Evolutionary conservation across 305 asterid genomes (phyloP), one percentile per base, ranked within the genome.

Genomic region (Ajuga reptans): DNA sequence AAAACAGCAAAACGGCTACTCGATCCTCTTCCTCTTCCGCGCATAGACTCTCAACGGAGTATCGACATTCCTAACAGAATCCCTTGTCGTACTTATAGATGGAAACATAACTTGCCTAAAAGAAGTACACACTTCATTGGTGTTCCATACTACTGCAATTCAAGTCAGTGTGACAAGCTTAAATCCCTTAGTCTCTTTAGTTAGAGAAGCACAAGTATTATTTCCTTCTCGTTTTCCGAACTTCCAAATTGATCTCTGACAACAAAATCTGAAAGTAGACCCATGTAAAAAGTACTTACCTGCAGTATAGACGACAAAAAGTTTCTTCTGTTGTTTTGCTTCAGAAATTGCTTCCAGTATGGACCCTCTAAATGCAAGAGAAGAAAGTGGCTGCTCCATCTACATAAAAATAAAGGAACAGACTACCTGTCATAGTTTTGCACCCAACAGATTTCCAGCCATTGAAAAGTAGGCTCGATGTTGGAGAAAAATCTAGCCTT

Each of bases 261-360:
- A 64, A 51, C 36, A 9, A 21, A 21, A 60, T 57, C 64, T 33
- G 58, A 67, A 65, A 74, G 62, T 21, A 54, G 45, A 62, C 24
- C 45, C 74, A 71, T 5, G 60, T 7, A 46, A 63, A 39, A 55
- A 27, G 71, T 27, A 68, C 77, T 64, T 47, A 89, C 98, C 89
- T 66, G 93, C 84, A 69, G 74, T 79, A 76, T 86, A 88, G 78
- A 92, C 97, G 10, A 92, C 89, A 79, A 92, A 89, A 34, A 89
- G 95, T 79, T 92, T 92, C 88, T 87, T 86, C 78, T 90, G 88
- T 60, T 61, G 87, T 65, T 90, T 88, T 31, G 98, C 97, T 83
- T 86, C 91, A 58, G 83, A 50, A 75, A 92, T 83, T 77, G 98
- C 97, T 81, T 88, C 95, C 6, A 47, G 24, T 57, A 90, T 78